A percentile compares a stretch with the other conserved stretches of the same genome.
phyloP scores from a whole-genome alignment of 2,329 filamentous ascomycete genomes.

The Zymoseptoria ardabiliae region DNA sequence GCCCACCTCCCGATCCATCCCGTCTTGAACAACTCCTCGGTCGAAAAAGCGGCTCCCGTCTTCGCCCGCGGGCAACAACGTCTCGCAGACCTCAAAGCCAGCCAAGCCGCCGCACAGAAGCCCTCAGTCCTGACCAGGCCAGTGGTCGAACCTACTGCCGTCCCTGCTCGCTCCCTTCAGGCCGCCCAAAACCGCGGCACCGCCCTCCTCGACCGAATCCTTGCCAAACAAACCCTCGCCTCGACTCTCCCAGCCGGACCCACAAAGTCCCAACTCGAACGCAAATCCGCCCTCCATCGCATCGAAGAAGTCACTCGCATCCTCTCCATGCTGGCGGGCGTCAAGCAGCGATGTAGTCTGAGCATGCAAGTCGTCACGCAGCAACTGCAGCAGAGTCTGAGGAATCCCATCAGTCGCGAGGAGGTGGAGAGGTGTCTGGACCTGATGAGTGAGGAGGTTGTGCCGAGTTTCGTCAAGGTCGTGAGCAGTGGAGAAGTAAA shows the following conservation, averaged over 20 bases:
- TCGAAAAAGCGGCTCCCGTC: conserved; percentile 47
- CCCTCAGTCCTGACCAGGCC: neutral
- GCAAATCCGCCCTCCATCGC: conserved; percentile 41
- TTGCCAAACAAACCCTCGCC: conserved; percentile 40
- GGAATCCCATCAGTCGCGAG: conserved; percentile 39
- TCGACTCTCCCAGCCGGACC: conserved; percentile 26
- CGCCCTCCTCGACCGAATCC: conserved; percentile 44
- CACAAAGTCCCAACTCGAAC: conserved; percentile 37
- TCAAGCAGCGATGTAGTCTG: conserved; percentile 35
- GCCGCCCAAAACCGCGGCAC: conserved; percentile 34
- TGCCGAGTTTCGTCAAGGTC: conserved; percentile 37
- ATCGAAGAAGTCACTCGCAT: conserved; percentile 40
- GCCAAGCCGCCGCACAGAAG: conserved; percentile 27
- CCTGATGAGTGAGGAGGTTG: conserved; percentile 38
- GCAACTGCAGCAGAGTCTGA: conserved; percentile 39
- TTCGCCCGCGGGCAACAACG: conserved; percentile 61
- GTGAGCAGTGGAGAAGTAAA: conserved; percentile 34
- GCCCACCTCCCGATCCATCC: conserved; percentile 49
- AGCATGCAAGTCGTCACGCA: conserved; percentile 37
- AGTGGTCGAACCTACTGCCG: conserved; percentile 4
- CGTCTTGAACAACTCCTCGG: conserved; percentile 46
- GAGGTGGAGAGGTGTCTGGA: conserved; percentile 38
- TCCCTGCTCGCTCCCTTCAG: conserved; percentile 26
- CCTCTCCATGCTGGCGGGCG: conserved; percentile 36
- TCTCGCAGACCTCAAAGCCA: conserved; percentile 61